A percentile compares a stretch with the other conserved stretches of the same genome.
phyloP scores from a whole-genome alignment of 495 filamentous ascomycete genomes.

The Penicillium egyptiacum region DNA sequence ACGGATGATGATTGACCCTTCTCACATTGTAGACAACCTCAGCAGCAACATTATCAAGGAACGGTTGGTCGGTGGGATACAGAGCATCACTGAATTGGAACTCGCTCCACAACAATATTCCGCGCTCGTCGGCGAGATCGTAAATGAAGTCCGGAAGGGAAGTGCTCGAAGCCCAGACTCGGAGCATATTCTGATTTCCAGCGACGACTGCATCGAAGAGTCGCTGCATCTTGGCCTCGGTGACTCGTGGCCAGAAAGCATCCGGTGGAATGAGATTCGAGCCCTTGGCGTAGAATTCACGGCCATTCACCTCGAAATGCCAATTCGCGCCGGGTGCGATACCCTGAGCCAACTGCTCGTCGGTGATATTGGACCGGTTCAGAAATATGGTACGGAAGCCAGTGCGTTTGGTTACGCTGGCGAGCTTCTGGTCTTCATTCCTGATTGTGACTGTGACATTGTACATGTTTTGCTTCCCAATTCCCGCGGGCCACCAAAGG shows the following conservation, averaged over 20 bases:
- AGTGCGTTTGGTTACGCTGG: slow-evolving; percentile 54
- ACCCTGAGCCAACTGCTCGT: slow-evolving; percentile 54
- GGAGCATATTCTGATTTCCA: slow-evolving; percentile 69
- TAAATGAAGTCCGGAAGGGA: slow-evolving; percentile 69
- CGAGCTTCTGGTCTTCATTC: slow-evolving; percentile 32
- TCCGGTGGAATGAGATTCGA: slow-evolving; percentile 68
- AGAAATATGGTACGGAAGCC: slow-evolving; percentile 70
- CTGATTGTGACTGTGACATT: slow-evolving; percentile 53
- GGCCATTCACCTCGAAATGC: slow-evolving; percentile 70
- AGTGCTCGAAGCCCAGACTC: slow-evolving; percentile 64
- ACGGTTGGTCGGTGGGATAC: slow-evolving; percentile 57
- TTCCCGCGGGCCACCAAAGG: slow-evolving; percentile 64
- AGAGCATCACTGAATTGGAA: slow-evolving; percentile 66
- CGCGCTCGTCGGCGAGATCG: slow-evolving; percentile 64
- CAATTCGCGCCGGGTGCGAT: slow-evolving; percentile 65
- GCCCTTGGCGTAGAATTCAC: slow-evolving; percentile 67
- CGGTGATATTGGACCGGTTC: slow-evolving; percentile 60
- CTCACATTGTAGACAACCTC: slow-evolving; percentile 65
- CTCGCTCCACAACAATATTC: slow-evolving; percentile 67
- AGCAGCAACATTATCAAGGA: slow-evolving; percentile 57
- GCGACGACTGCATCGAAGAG: slow-evolving; percentile 57
- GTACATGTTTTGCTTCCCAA: slow-evolving; percentile 62
- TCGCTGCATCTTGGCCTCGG: slow-evolving; percentile 50
- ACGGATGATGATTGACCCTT: slow-evolving; percentile 65
- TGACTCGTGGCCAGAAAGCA: slow-evolving; percentile 65